phyloP scores from a whole-genome alignment of 202 grass and related monocot genomes.

The Musa balbisiana region DNA sequence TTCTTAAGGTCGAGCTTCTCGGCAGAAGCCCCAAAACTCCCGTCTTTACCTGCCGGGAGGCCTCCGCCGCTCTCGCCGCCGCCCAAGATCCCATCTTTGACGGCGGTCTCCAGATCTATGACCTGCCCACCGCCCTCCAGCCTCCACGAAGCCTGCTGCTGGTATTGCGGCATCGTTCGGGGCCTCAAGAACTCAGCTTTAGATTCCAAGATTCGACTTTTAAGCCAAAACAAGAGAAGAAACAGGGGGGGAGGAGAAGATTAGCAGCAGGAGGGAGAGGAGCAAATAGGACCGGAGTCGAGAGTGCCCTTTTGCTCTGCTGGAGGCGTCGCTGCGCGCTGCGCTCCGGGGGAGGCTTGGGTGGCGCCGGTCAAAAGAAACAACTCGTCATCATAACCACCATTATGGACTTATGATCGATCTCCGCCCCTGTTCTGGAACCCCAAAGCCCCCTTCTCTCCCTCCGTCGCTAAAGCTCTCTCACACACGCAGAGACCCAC shows the following conservation, averaged over 20 bases:
- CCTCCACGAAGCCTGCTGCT: slow-evolving; percentile 29
- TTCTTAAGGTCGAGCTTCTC: slow-evolving; percentile 53
- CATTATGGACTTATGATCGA: not conserved
- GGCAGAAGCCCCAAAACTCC: slow-evolving; percentile 6
- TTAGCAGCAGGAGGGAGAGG: not conserved
- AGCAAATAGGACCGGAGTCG: too few species aligned
- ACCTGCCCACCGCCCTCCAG: slow-evolving; percentile 62
- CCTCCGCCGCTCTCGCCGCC: slow-evolving; percentile 19
- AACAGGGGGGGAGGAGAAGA: not conserved
- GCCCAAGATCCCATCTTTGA: slow-evolving; percentile 88
- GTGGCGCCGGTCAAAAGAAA: not conserved
- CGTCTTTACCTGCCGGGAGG: slow-evolving; percentile 26
- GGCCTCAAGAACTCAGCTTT: not conserved
- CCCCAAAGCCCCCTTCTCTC: not conserved
- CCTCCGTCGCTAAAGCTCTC: not conserved
- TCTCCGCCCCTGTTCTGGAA: not conserved
- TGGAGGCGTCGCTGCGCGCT: too few species aligned
- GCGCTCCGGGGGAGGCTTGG: not conserved
- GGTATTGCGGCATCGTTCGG: slow-evolving; percentile 62
- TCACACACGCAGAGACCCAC: not conserved
- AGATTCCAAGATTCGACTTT: not conserved
- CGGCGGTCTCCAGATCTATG: slow-evolving; percentile 83
- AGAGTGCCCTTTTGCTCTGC: too few species aligned
- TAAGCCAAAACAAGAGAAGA: not conserved
- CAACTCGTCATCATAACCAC: not conserved